phyloP scores from a whole-genome alignment of 2,329 filamentous ascomycete species.

The Tolypocladium tropicale region DNA sequence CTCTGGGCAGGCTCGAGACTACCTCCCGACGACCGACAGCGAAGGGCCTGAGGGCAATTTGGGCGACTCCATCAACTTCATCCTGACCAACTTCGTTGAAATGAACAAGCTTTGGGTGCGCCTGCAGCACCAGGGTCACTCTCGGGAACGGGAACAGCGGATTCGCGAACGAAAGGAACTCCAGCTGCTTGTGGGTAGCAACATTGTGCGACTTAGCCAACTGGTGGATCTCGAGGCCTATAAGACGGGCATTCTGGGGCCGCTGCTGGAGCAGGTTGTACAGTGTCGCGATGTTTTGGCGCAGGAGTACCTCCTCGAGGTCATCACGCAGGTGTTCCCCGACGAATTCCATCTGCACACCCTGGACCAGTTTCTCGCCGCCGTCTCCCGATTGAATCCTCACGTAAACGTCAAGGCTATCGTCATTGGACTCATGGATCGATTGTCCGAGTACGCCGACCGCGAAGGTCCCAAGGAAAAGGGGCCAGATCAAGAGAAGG shows the following conservation, averaged over 20 bases:
- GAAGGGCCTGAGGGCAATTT: conserved; percentile 93
- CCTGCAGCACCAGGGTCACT: conserved; percentile 94
- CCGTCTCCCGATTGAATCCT: conserved; percentile 85
- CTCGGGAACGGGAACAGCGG: conserved; percentile 82
- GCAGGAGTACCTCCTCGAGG: conserved; percentile 94
- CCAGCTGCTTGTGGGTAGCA: conserved; percentile 91
- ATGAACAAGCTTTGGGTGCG: conserved; percentile 99
- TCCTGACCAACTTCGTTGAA: conserved; percentile 97
- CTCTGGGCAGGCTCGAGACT: conserved; percentile 86
- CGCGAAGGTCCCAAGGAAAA: conserved; percentile 67
- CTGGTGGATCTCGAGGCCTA: conserved; percentile 91
- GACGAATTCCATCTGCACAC: conserved; percentile 98
- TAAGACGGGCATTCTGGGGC: conserved; percentile 79
- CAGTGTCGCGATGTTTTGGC: conserved; percentile 95
- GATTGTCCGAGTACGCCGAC: conserved; percentile 88
- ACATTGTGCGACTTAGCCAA: conserved; percentile 89
- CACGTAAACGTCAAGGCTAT: conserved; percentile 98
- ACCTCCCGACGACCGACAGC: conserved; percentile 67
- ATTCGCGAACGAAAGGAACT: conserved; percentile 93
- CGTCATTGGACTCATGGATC: conserved; percentile 95
- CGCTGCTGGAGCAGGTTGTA: conserved; percentile 90
- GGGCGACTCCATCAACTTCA: conserved; percentile 95
- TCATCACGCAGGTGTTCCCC: conserved; percentile 97
- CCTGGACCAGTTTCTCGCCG: conserved; percentile 86
- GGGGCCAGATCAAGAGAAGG: conserved; percentile 60